Evolutionary conservation across 78 protist species (phyloP), one percentile per base, ranked within the genome.

Genomic region (Chrysochromulina parva): DNA sequence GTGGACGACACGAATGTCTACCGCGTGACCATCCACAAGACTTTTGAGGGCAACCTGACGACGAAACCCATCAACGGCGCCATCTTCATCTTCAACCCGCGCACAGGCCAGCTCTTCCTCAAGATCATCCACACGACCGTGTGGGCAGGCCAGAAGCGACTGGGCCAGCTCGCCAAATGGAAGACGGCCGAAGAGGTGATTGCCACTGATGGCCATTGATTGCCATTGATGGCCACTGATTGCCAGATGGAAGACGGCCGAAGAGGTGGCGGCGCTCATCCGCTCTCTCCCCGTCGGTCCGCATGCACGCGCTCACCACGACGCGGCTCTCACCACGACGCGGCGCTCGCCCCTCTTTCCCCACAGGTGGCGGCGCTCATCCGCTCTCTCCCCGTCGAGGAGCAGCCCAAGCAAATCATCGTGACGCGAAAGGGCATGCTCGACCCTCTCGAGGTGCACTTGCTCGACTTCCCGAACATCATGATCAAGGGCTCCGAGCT

Each of bases 41-140:
- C 99, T 10, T 96, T 97, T 82, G 99, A 99, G 91, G 99, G 93
- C 55, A 91, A 91, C 93, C 60, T 88, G 89, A 90, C 93, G 17
- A 97, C 99, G 48, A 98, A 98, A 93, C 99, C 99, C 78, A 98
- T 99, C 93, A 99, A 99, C 94, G 99, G 99, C 55, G 99, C 99
- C 50, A 97, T 98, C 91, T 97, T 99, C 96, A 97, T 99, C 94
- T 98, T 99, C 97, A 99, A 99, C 92, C 99, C 99, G 60, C 93
- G 99, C 73, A 98, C 99, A 6, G 99, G 99, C 47, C 99, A 98
- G 93, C 95, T 99, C 50, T 98, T 95, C 97, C 94, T 99, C 88
- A 99, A 98, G 95, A 96, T 99, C 88, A 99, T 99, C 88, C 99
- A 99, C 96, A 98, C 99, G 60, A 88, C 94, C 26, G 99, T 97